Evolutionary conservation across 2,329 filamentous ascomycete species (phyloP).

Genomic region (Lecanicillium sp.): DNA sequence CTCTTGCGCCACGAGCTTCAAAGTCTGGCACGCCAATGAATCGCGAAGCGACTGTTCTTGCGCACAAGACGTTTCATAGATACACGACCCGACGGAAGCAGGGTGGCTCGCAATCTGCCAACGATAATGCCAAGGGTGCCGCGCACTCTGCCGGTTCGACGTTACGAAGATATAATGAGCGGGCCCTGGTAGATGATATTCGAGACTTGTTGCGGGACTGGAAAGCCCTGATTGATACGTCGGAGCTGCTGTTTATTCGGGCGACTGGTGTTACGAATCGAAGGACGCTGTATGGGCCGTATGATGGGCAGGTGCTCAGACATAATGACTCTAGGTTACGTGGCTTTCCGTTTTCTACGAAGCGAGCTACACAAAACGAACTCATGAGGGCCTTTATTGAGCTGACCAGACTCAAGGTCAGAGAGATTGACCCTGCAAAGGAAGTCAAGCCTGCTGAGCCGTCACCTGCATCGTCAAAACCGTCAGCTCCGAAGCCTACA

Average conservation of each 20-base stretch:
- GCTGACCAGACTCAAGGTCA: slow-evolving; percentile 81
- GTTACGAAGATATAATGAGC: slow-evolving; percentile 88
- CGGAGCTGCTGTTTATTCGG: slow-evolving; percentile 79
- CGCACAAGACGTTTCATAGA: slow-evolving; percentile 95
- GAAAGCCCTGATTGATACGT: slow-evolving; percentile 75
- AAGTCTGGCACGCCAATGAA: slow-evolving; percentile 69
- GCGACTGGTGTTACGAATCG: slow-evolving; percentile 83
- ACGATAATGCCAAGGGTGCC: slow-evolving; percentile 86
- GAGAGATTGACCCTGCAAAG: slow-evolving; percentile 62
- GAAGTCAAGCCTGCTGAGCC: slow-evolving; percentile 35
- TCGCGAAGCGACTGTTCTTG: slow-evolving; percentile 77
- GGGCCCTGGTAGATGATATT: slow-evolving; percentile 81
- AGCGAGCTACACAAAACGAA: slow-evolving; percentile 85
- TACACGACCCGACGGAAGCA: slow-evolving; percentile 96
- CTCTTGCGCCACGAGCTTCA: slow-evolving; percentile 69
- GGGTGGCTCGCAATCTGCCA: slow-evolving; percentile 88
- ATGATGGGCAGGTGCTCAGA: slow-evolving; percentile 77
- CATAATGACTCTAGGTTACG: slow-evolving; percentile 73
- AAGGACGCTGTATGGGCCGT: slow-evolving; percentile 80
- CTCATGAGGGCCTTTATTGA: slow-evolving; percentile 93
- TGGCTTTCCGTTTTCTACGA: slow-evolving; percentile 87
- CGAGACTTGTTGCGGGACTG: slow-evolving; percentile 73
- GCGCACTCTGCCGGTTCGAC: slow-evolving; percentile 91
- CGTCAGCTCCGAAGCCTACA: slow-evolving; percentile 37
- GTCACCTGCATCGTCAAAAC: slow-evolving; percentile 22